phyloP scores from a whole-genome alignment of 2,329 filamentous ascomycete genomes.

The Aspergillus unguis region DNA sequence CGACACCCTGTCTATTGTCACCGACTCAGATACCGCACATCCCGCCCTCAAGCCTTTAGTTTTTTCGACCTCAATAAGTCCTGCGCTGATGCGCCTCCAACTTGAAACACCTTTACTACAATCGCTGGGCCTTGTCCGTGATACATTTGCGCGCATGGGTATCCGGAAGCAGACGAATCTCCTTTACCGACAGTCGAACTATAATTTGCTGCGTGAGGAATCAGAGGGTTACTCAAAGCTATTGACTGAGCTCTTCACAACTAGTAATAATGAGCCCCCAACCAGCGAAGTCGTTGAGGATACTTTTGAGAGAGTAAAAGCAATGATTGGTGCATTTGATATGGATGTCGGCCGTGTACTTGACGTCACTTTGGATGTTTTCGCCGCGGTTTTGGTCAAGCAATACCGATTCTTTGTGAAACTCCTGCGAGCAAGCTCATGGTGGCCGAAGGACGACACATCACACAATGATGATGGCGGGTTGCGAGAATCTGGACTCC shows the following conservation, averaged over 20 bases:
- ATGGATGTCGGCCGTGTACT: slow-evolving; percentile 91
- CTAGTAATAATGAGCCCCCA: slow-evolving; percentile 70
- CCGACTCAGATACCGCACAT: slow-evolving; percentile 65
- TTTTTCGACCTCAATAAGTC: slow-evolving; percentile 67
- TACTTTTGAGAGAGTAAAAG: slow-evolving; percentile 88
- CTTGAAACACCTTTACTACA: slow-evolving; percentile 77
- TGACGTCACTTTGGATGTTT: slow-evolving; percentile 92
- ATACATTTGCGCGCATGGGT: slow-evolving; percentile 77
- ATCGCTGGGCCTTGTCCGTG: slow-evolving; percentile 73
- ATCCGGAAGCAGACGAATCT: slow-evolving; percentile 90
- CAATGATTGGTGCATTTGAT: slow-evolving; percentile 93
- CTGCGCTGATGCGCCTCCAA: slow-evolving; percentile 70
- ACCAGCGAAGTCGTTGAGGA: slow-evolving; percentile 73
- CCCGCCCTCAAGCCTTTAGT: slow-evolving; percentile 64
- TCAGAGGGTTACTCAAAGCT: slow-evolving; percentile 96
- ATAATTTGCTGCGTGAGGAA: slow-evolving; percentile 92
- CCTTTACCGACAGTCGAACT: slow-evolving; percentile 93
- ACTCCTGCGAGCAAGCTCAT: slow-evolving; percentile 84
- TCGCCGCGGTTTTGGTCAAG: slow-evolving; percentile 88
- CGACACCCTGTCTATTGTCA: slow-evolving; percentile 75
- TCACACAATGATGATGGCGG: slow-evolving; percentile 33
- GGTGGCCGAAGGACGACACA: slow-evolving; percentile 78
- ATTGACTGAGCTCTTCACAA: slow-evolving; percentile 91
- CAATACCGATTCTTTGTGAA: slow-evolving; percentile 94
- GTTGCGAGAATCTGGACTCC: slow-evolving; percentile 60